Evolutionary conservation across 2,329 filamentous ascomycete genomes (phyloP), one percentile per base, ranked within the genome.

Genomic region (Ophiosphaerella narmari): DNA sequence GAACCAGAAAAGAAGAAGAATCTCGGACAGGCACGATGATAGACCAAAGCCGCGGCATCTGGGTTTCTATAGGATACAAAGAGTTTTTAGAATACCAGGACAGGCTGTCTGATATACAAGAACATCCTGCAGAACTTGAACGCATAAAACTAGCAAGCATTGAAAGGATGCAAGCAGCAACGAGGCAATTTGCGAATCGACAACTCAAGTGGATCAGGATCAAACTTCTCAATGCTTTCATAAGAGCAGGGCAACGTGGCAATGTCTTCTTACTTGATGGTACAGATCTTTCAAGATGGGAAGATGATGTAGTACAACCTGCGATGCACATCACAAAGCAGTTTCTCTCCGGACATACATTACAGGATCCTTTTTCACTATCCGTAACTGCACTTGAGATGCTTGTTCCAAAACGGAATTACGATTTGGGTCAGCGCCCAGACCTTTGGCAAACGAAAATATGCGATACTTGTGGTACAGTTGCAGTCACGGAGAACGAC

Each of bases 41-140:
- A 2, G 91, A 97, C 66, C 81, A 85, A 57, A 89, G 84, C 1
- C 85, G 86, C 45, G 95, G 94, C 0, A 95, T 99, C 37, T 99
- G 93, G 91, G 89, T 96, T 45, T 94, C 92, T 1, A 99, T 99
- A 54, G 94, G 94, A 1, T 97, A 91, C 74, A 97, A 95, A 70
- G 91, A 99, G 67, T 88, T 97, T 67, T 82, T 89, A 49, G 80
- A 84, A 0, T 96, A 91, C 65, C 75, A 92, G 18, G 35, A 53
- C 9, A 72, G 71, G 4, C 54, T 74, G 3, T 16, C 21, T 7
- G 41, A 58, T 1, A 47, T 52, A 2, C 62, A 74, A 57, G 54
- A 71, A 64, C 44, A 46, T 38, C 65, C 48, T 21, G 31, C 51
- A 36, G 77, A 82, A 4, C 73, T 89, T 1, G 78, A 82, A 16